Base-by-base conservation (phyloP, 805 yeast genomes). In the Hemisphaericaspora nanyangensis region DNA sequence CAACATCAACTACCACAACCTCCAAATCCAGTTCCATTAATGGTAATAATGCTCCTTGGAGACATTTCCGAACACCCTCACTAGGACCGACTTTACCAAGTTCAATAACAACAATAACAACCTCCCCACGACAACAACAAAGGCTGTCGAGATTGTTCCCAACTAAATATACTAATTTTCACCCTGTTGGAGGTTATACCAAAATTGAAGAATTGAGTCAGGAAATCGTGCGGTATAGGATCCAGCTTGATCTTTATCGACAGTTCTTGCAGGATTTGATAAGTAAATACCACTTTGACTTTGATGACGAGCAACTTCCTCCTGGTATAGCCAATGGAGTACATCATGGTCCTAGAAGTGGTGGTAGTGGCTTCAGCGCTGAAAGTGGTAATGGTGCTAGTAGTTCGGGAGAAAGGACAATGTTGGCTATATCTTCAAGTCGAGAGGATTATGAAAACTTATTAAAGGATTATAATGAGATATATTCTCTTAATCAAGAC, bases 201-300 rank as follows among this genome's bases (percentile, higher is more conserved):
- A 56, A 40, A 22, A 49, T 62, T 3, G 63, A 56, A 35, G 66
- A 60, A 11, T 44, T 60, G n/a, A 60, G 60, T 35, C 61, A 58
- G 39, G 63, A 56, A 42, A 48, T 67, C 19, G 61, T 69, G 3
- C 58, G 66, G 10, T 67, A 65, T 43, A 58, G 58, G 32, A 63
- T 55, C 26, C 59, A 72, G 51, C 56, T 70, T 46, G 55, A 65
- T 42, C 55, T 67, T 34, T 63, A 66, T 54, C 64, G 63, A 45
- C 62, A 63, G 39, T 67, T 68, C 36, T 48, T 69, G 3, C 72
- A 66, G 35, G 61, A 59, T 34, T 37, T 68, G 7, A 59, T 67
- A 2, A 63, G 55, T 37, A 52, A 50, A 28, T 18, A 37, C 17
- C 13, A 28, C 12, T 6, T 35, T 10, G 36, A 33, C 24, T 7